Evolutionary conservation across 805 yeast species (phyloP), one percentile per base, ranked within the genome.

Genomic region (Spathaspora sp.): DNA sequence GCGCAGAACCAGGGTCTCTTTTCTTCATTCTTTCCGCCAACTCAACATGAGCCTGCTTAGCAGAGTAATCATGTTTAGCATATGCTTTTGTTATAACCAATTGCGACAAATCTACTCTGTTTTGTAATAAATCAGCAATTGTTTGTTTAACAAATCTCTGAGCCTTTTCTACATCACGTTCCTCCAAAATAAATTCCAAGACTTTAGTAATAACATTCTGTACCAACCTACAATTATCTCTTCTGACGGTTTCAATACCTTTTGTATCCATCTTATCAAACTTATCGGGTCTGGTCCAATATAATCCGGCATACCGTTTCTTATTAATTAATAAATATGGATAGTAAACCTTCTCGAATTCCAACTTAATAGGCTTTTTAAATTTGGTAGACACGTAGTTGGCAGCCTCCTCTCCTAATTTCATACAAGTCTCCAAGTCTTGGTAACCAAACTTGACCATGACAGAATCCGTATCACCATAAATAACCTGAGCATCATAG

Each of bases 381-480:
- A 94, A 94, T 51, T 80, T 75, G 1, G 83, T 78, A 0, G 98
- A 91, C 1, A 94, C 98, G 55, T 69, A 82, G 8, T 76, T 87
- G 0, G 99, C 99, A 0, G 98, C 99, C 61, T 93, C 96, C 60
- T 91, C 87, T 5, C 99, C 99, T 51, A 91, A 65, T 49, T 80
- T 77, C 99, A 94, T 96, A 58, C 97, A 89, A 29, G 87, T 87
- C 50, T 77, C 84, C 55, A 93, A 67, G 62, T 90, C 96, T 9
- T 76, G 73, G 31, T 84, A 82, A 1, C 99, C 99, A 73, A 94
- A 94, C 64, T 90, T 92, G 44, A 94, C 97, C 99, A 94, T 96
- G 16, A 94, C 99, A 8, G 99, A 96, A 79, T 94, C 99, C 0
- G 99, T 94, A 69, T 94, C 99, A 76, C 99, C 99, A 65, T 94